Evolutionary conservation across 495 filamentous ascomycete species (phyloP), one percentile per base, ranked within the genome.

Genomic region (Hypoxylon subgilvum): DNA sequence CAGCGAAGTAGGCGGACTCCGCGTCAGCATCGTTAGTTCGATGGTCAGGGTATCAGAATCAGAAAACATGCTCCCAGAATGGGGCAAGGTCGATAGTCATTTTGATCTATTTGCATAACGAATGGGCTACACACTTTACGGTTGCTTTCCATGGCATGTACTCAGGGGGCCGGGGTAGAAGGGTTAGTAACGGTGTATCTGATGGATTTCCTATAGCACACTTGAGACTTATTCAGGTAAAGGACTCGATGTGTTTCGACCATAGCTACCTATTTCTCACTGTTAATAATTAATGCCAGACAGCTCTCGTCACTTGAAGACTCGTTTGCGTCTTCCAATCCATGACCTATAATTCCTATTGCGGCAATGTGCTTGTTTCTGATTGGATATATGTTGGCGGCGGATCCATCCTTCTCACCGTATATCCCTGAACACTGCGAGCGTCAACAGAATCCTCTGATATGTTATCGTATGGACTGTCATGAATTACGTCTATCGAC

Each of bases 1-100:
- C 0, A 43, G 22, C 12, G 45, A 53, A 22, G 67, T 77, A n/a
- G 31, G 40, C 21, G 71, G 67, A 10, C 46, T 83, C 13, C 43
- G 27, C 38, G 65, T 81, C n/a, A 43, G 40, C 4, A 67, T 83
- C 25, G 73, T 69, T 12, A 80, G 75, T 43, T 67, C 74, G n/a
- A 23, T 61, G 25, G 78, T 82, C 2, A 53, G 44, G 27, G 68
- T 66, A 21, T 74, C 76, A 8, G 42, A 44, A 12, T 68, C 58
- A 12, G 72, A 76, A 23, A 56, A 63, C 10, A 72, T 75, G 48
- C 62, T 82, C 38, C 77, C 79, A 0, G 52, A 39, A 7, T 82
- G 79, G 79, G 76, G 74, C 7, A 56, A 56, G 40, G 57, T 61
- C 6, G 69, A 64, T 40, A 42, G 38, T 13, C 62, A 63, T 50